Evolutionary conservation across 2,329 filamentous ascomycete species (phyloP), one percentile per base, ranked within the genome.

Genomic region (Rutstroemia sp.): DNA sequence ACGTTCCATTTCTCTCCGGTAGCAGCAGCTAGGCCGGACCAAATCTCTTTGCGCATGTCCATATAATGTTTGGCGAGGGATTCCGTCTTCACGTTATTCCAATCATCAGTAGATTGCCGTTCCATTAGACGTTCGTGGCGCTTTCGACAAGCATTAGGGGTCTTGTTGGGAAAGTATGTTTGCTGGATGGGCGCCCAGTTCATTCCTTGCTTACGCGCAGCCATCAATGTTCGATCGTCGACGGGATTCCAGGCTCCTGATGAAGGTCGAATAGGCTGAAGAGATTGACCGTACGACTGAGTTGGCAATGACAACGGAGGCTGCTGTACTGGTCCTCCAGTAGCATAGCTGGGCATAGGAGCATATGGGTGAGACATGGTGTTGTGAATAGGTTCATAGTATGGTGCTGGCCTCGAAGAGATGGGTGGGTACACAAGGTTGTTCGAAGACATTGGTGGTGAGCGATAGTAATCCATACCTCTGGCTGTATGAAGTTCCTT

Each of bases 121-220:
- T 92, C 87, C 78, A 92, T 85, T 62, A 95, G 75, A 42, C 90
- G 80, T 73, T 95, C 90, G 66, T 95, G 89, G 55, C 90, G 83
- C 74, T 95, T 95, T 61, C 90, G 88, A 73, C 90, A 95, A 17
- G 91, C 91, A 69, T 69, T 70, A 2, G 67, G 75, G 8, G 82
- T 83, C 75, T 95, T 95, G 69, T 73, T 78, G 1, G 86, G 87
- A 69, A 95, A 95, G 72, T 89, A 83, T 60, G 79, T 81, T 59
- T 78, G 77, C 65, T 90, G 85, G 68, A 95, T 94, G 65, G 89
- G 86, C 54, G 82, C 80, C 90, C 90, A 95, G 72, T 92, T 92
- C 69, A 91, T 79, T 23, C 88, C 87, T 65, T 85, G 82, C 48
- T 86, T 81, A 53, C 90, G 82, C 16, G 89, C 88, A 45, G 76